Evolutionary conservation across 345 rosid genomes (phyloP), one percentile per base, ranked within the genome.

Genomic region (Gynandropsis gynandra): DNA sequence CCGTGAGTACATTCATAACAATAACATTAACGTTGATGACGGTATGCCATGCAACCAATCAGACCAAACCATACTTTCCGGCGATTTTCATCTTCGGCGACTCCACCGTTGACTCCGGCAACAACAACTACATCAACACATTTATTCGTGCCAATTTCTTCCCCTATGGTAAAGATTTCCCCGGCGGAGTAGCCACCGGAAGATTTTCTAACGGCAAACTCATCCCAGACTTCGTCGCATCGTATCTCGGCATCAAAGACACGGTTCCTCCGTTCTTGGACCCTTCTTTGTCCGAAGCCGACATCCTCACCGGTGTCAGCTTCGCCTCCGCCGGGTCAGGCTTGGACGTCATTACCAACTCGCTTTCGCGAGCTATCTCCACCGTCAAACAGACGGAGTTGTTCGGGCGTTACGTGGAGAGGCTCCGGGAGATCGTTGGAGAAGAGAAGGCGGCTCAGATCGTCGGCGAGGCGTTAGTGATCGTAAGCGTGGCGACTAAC

Each of bases 401-500:
- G 37, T 65, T 87, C 44, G 61, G 63, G 62, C 52, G 57, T 40
- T 76, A 81, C 39, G 36, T 47, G 9, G 35, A 15, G 17, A 75
- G 62, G 59, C 72, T 83, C 5, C 44, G 27, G 32, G 36, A 50
- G 3, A 46, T 68, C 24, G 62, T 73, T 0, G 81, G 85, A 0
- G 42, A 61, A 11, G 66, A 61, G 4, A 72, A 67, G 16, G 83
- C 82, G 29, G 47, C 38, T 20, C 54, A 53, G 38, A 76, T 72
- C 1, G n/a, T 80, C n/a, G 19, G 38, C 24, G 54, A 56, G 24
- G 76, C 89, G 15, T 18, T 83, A n/a, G 69, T 72, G 24, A 7
- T 78, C 16, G 19, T 81, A 6, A 80, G 87, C 71, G 76, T 87
- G 0, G 89, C 85, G 38, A 64, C 83, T 11, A 83, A 87, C 20